phyloP scores from a whole-genome alignment of 1,139 yeast species.

The Diutina neorugosa region DNA sequence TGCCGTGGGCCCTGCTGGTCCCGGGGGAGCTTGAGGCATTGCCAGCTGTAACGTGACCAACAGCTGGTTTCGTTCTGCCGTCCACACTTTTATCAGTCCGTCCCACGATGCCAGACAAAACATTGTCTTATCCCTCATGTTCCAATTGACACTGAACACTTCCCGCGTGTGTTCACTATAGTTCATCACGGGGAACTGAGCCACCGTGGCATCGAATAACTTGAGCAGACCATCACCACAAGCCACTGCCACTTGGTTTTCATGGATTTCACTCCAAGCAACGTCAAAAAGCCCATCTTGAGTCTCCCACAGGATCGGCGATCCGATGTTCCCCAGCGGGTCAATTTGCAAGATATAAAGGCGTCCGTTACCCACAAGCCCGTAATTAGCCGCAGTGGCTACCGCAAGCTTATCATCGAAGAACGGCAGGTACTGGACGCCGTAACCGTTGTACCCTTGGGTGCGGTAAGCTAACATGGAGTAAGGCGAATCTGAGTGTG shows the following conservation, averaged over 20 bases:
- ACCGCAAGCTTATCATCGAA: constrained; percentile 84
- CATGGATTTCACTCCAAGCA: constrained; percentile 86
- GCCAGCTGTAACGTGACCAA: constrained; percentile 42
- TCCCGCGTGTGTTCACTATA: constrained; percentile 75
- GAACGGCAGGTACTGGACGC: constrained; percentile 83
- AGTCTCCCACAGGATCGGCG: constrained; percentile 62
- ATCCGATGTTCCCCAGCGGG: constrained; percentile 46
- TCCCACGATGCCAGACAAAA: constrained; percentile 89
- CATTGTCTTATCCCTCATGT: constrained; percentile 57
- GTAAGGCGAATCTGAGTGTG: not conserved
- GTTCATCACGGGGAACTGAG: constrained; percentile 62
- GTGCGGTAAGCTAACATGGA: constrained; percentile 70
- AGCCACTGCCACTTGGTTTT: constrained; percentile 71
- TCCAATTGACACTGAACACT: constrained; percentile 86
- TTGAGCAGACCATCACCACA: constrained; percentile 87
- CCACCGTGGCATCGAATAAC: constrained; percentile 61
- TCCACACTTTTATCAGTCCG: constrained; percentile 68
- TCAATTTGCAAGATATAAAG: constrained; percentile 58
- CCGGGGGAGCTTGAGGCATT: constrained; percentile 5
- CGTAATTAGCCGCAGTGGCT: constrained; percentile 85
- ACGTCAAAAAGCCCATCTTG: constrained; percentile 88
- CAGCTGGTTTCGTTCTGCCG: constrained; percentile 49
- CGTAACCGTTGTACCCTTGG: constrained; percentile 76
- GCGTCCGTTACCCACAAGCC: constrained; percentile 88
- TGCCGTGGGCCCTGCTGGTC: not conserved